Evolutionary conservation across 768 basidiomycete genomes (phyloP).

Genomic region (Rhodosporidiobolus odoratus): DNA sequence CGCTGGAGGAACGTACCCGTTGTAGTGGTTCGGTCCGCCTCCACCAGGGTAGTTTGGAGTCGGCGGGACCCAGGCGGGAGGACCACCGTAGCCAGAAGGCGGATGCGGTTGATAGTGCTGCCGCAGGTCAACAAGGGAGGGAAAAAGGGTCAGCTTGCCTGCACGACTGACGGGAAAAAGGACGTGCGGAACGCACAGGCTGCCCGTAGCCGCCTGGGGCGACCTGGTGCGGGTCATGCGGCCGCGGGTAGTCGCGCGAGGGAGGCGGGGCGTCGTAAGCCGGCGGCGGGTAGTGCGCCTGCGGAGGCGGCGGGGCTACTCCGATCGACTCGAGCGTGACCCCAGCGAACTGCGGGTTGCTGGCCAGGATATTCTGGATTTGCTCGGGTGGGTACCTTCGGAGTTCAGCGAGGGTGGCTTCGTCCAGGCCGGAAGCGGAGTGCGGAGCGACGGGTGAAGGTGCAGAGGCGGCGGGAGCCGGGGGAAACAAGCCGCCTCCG

Average conservation of each 20-base stretch:
- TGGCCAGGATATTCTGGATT: slow-evolving; percentile 1
- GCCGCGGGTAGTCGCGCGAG: too few species aligned
- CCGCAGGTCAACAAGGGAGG: neutral
- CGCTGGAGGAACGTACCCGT: slow-evolving; percentile 27
- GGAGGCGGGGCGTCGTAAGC: neutral
- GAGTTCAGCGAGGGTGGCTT: slow-evolving; percentile 9
- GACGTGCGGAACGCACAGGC: neutral
- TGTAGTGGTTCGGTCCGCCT: slow-evolving; percentile 4
- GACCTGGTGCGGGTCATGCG: too few species aligned
- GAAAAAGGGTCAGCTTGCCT: neutral
- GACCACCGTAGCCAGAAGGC: neutral
- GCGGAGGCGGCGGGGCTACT: neutral
- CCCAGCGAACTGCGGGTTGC: neutral
- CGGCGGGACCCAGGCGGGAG: neutral
- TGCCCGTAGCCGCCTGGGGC: neutral
- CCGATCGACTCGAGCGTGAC: slow-evolving; percentile 20
- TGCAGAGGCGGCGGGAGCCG: neutral
- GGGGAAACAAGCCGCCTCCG: neutral
- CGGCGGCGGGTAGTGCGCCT: neutral
- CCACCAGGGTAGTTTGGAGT: neutral
- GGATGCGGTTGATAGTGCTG: neutral
- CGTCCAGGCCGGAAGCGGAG: neutral
- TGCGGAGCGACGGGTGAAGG: neutral
- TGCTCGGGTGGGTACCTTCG: slow-evolving; percentile 3
- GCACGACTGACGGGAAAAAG: neutral